Evolutionary conservation across 2,329 filamentous ascomycete genomes (phyloP).

Genomic region (Cryphonectria radicalis): DNA sequence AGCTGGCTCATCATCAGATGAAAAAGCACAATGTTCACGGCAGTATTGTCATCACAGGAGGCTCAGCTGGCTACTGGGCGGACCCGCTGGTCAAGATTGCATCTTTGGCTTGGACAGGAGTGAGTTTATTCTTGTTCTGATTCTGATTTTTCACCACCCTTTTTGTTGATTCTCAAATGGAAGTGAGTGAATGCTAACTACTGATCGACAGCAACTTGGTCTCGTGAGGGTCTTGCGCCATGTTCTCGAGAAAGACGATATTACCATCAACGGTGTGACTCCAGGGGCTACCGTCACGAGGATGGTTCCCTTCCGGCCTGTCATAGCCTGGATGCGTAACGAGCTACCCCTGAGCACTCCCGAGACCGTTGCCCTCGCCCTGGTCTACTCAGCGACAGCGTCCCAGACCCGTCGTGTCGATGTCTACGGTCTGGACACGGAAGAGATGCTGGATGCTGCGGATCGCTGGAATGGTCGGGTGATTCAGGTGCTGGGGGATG

Average conservation of each 20-base stretch:
- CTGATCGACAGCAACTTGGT: constrained; percentile 9
- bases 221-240: constrained; percentile 8
- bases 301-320: constrained; percentile 11
- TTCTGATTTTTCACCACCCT: not conserved
- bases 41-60: constrained; percentile 13
- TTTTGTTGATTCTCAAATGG: not conserved
- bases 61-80: constrained; percentile 13
- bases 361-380: constrained; percentile 8
- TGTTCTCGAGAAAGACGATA: constrained; percentile 5
- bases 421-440: constrained; percentile 1
- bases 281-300: constrained; percentile 13
- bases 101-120: constrained; percentile 9
- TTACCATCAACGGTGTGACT: constrained; percentile 13
- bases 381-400: not conserved
- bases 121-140: not conserved
- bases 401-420: constrained; percentile 6
- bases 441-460: not conserved
- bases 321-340: constrained; percentile 17
- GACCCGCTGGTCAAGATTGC: constrained; percentile 12
- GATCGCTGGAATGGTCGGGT: constrained; percentile 18
- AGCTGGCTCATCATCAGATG: constrained; percentile 14
- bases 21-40: not conserved
- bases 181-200: not conserved
- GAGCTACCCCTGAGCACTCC: constrained; percentile 10
- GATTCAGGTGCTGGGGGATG: constrained; percentile 15